phyloP scores from a whole-genome alignment of 2,329 filamentous ascomycete genomes.

The Didymella exigua region DNA sequence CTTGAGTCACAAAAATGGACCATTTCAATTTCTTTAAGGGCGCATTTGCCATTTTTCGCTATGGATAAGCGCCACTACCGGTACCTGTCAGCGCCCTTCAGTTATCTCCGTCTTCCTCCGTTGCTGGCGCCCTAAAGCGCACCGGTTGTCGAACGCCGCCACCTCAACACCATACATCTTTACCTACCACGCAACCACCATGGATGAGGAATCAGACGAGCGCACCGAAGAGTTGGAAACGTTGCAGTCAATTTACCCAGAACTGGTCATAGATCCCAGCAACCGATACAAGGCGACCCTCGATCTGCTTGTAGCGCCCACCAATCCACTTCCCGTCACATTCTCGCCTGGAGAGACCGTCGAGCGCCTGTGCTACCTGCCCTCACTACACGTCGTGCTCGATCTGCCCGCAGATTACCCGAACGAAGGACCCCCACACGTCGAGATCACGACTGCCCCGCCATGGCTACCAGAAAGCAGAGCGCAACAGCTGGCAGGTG shows the following conservation, averaged over 20 bases:
- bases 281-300: constrained; percentile 56
- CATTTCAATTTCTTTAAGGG: constrained; percentile 17
- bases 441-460: constrained; percentile 56
- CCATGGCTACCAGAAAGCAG: constrained; percentile 59
- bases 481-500: constrained; percentile 53
- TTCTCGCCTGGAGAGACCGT: constrained; percentile 46
- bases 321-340: constrained; percentile 53
- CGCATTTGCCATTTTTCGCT: constrained; percentile 16
- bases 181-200: constrained; percentile 12
- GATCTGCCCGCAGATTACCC: constrained; percentile 63
- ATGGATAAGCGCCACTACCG: constrained; percentile 23
- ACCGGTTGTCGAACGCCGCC: not conserved
- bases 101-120: constrained; percentile 10
- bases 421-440: constrained; percentile 55
- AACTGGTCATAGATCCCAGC: constrained; percentile 58
- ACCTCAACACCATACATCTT: not conserved
- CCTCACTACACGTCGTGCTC: constrained; percentile 60
- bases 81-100: constrained; percentile 21
- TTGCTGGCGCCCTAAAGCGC: constrained; percentile 4
- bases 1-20: constrained; percentile 17
- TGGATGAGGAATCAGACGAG: constrained; percentile 58
- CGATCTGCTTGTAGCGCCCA: constrained; percentile 61
- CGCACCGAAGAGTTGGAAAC: constrained; percentile 64
- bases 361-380: constrained; percentile 60
- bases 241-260: constrained; percentile 67